A percentile compares a stretch with the other conserved stretches of the same genome.
Evolutionary conservation across 148 eudicot genomes (phyloP).

Genomic region (Rhododendron williamsianum): DNA sequence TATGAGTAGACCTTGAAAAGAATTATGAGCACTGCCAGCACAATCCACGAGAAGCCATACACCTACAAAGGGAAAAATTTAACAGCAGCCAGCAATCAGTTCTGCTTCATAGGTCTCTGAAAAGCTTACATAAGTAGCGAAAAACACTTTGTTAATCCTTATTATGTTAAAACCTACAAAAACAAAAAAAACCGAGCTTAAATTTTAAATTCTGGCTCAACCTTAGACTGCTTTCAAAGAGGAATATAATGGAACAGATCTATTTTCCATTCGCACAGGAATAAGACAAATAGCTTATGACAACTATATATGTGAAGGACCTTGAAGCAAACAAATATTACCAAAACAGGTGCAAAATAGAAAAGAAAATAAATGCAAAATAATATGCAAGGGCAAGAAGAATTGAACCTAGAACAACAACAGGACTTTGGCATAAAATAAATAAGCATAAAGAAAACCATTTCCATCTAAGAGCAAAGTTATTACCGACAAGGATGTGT

Average conservation of each 20-base stretch:
- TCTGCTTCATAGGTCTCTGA: background rate
- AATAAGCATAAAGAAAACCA: background rate
- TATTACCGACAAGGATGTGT: conserved; percentile 76
- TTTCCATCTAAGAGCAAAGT: conserved; percentile 1
- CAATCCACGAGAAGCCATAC: conserved; percentile 92
- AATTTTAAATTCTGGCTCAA: background rate
- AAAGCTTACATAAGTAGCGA: background rate
- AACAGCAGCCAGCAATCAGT: conserved; percentile 10
- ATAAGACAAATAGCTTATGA: background rate
- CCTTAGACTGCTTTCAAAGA: background rate
- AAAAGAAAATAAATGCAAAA: background rate
- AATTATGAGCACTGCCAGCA: conserved; percentile 58
- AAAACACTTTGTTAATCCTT: background rate
- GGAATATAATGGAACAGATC: background rate
- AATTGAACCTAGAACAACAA: background rate
- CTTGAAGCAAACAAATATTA: background rate
- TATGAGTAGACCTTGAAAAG: conserved; percentile 76
- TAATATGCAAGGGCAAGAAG: background rate
- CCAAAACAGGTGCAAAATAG: background rate
- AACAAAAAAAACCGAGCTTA: background rate
- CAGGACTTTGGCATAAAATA: background rate
- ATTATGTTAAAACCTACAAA: background rate
- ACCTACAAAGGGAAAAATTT: conserved; percentile 32
- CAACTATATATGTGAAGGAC: background rate
- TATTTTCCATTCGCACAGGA: background rate